Evolutionary conservation across 805 yeast genomes (phyloP), one percentile per base, ranked within the genome.

Genomic region (Monosporozyma siamensis): DNA sequence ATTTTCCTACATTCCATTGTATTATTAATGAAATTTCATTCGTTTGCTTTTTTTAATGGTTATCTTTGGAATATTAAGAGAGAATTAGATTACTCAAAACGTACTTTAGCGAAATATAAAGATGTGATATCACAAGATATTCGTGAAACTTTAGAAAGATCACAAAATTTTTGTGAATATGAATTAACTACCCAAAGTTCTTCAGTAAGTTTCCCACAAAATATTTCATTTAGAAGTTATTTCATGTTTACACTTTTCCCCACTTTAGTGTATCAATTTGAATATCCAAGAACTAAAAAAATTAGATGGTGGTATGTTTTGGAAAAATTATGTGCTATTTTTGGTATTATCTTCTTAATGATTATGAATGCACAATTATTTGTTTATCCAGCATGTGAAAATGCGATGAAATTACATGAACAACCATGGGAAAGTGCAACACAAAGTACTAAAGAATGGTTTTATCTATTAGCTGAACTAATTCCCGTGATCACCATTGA

Each of bases 1-100:
- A 64, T 92, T 48, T 74, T 86, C 46, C 67, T 92, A 40, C 98
- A 92, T 58, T 77, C 88, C 9, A 68, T 87, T 39, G 97, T 92
- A 2, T 68, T 88, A 49, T 59, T 94, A 52, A 92, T 92, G 99
- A 92, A 92, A 59, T 82, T 82, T 78, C 97, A 92, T 61, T 88
- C 97, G 2, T 92, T 80, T 59, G 86, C 86, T 2, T 88, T 84
- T 55, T 92, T 80, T 66, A 89, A 89, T 56, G 98, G 97, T 0
- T 87, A 90, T 58, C 65, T 92, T 45, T 85, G 94, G 88, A 65
- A 60, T 26, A 75, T 81, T 35, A 53, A 59, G 18, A 61, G 66
- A 12, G 90, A 84, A 54, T 64, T 81, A 35, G 52, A 67, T 3
- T 72, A 68, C 44, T 74, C 85, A 0, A 64, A 64, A 43, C 53